Conservation (phyloP, 140 eudicot species). For the Bidens hawaiensis region DNA sequence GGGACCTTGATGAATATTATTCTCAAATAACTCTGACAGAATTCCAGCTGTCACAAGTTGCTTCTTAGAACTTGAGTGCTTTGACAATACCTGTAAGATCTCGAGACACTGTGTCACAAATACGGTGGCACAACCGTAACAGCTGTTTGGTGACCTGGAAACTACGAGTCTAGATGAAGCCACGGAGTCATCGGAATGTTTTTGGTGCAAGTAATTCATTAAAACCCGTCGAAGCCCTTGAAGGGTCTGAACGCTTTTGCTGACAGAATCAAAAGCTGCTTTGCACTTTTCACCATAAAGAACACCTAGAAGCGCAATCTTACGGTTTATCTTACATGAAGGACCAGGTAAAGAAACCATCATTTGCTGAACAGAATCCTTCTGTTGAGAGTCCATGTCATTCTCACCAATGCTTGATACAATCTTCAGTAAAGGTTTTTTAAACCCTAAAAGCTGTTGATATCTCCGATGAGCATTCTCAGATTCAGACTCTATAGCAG, state of each 20-base stretch:
- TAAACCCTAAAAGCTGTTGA: conserved; percentile 96
- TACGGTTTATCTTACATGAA: conserved; percentile 94
- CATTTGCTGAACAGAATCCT: conserved; percentile 99
- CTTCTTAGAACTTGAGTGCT: conserved; percentile 78
- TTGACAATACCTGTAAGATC: conserved; percentile 83
- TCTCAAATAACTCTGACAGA: conserved; percentile 88
- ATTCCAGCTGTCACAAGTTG: conserved; percentile 92
- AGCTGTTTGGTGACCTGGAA: conserved; percentile 87
- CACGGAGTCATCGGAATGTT: conserved; percentile 56
- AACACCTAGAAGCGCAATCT: conserved; percentile 98
- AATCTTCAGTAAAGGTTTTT: conserved; percentile 91
- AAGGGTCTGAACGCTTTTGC: conserved; percentile 98
- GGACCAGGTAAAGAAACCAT: conserved; percentile 99
- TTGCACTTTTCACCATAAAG: conserved; percentile 99
- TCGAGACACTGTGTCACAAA: conserved; percentile 97
- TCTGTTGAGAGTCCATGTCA: conserved; percentile 99
- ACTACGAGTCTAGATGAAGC: conserved; percentile 77
- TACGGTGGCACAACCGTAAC: conserved; percentile 97
- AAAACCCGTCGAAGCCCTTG: conserved; percentile 98
- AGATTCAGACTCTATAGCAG: conserved; percentile 98
- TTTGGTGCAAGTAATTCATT: conserved; percentile 93
- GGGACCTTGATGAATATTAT: conserved; percentile 98
- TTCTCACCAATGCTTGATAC: conserved; percentile 98
- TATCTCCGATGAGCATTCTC: conserved; percentile 99
- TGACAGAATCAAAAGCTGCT: conserved; percentile 99